Conservation (phyloP, 2,329 filamentous ascomycete species). For the Triangularia verruculosa region DNA sequence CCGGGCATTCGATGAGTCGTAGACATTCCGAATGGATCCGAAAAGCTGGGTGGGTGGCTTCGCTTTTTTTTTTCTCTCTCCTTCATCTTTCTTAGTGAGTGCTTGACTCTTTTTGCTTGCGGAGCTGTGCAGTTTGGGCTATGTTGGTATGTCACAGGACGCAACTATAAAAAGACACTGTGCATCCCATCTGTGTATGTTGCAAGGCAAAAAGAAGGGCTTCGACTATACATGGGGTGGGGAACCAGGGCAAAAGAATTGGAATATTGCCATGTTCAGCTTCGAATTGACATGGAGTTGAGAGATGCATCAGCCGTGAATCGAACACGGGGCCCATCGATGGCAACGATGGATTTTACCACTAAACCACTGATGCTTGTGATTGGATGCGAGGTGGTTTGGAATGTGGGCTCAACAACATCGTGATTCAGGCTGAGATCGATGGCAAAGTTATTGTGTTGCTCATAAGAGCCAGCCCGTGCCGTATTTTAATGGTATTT, state of each 20-base stretch:
- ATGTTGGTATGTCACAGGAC: too few relatives aligned
- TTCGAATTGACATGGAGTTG: background rate
- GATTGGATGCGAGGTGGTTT: background rate
- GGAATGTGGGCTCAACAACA: background rate
- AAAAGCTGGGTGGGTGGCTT: background rate
- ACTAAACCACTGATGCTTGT: conserved; percentile 45
- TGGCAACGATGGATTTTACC: conserved; percentile 55
- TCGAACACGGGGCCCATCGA: conserved; percentile 43
- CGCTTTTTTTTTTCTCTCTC: background rate
- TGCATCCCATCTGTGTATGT: too few relatives aligned
- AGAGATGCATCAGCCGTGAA: conserved; percentile 29
- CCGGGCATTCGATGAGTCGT: too few relatives aligned
- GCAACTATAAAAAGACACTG: too few relatives aligned
- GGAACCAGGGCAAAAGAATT: too few relatives aligned
- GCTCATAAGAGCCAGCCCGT: background rate
- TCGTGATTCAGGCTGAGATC: background rate
- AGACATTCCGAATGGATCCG: too few relatives aligned
- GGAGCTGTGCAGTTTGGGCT: too few relatives aligned
- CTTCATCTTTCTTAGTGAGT: too few relatives aligned
- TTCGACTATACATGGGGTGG: too few relatives aligned
- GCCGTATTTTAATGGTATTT: too few relatives aligned
- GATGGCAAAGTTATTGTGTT: background rate
- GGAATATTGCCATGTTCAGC: too few relatives aligned
- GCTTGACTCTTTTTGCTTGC: background rate
- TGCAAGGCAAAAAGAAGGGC: too few relatives aligned